Conservation (phyloP, 2,329 filamentous ascomycete species). For the Ophiobolus disseminans region DNA sequence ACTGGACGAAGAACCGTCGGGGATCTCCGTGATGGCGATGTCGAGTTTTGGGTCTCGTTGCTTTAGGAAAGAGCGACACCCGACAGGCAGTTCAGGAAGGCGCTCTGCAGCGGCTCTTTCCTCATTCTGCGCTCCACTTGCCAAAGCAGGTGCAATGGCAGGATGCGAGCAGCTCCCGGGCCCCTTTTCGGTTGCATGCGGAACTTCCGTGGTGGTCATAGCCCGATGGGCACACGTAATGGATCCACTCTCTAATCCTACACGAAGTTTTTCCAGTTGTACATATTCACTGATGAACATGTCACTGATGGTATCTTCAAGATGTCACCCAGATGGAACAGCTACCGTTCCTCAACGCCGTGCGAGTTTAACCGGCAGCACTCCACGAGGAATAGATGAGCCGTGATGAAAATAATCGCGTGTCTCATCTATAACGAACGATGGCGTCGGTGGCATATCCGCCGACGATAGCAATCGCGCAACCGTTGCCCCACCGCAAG, state of each 20-base stretch:
- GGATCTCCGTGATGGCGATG: no score
- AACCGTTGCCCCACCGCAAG: not conserved
- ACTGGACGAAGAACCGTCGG: not conserved
- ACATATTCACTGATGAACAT: not conserved
- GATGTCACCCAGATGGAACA: no score
- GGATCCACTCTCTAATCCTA: not conserved
- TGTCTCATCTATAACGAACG: conserved; percentile 3
- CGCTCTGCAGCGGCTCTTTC: not conserved
- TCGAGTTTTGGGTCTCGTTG: not conserved
- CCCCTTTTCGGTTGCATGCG: not conserved
- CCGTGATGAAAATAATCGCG: not conserved
- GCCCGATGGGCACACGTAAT: no score
- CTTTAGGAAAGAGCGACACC: not conserved
- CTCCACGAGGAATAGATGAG: not conserved
- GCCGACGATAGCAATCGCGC: not conserved
- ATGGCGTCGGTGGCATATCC: not conserved
- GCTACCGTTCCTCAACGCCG: not conserved
- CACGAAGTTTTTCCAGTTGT: not conserved
- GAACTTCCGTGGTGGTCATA: no score
- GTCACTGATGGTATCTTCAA: no score
- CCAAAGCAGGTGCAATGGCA: not conserved
- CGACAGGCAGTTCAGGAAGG: not conserved
- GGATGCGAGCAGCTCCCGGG: not conserved
- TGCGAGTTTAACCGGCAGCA: conserved; percentile 5
- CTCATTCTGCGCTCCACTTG: not conserved